phyloP scores from a whole-genome alignment of 2,329 filamentous ascomycete genomes.

The Aspergillus novoparasiticus region DNA sequence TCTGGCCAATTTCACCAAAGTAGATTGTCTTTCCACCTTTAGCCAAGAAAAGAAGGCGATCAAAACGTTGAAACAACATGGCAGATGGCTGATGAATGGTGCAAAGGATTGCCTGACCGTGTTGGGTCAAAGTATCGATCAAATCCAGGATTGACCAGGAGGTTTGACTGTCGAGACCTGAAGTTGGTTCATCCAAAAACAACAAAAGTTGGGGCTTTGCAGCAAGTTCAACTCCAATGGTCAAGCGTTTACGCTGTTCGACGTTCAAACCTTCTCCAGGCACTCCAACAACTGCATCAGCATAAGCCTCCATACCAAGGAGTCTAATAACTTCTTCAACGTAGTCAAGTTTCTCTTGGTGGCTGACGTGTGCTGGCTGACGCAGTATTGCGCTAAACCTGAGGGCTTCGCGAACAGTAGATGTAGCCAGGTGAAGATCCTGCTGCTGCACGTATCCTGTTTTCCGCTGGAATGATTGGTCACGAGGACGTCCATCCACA shows the following conservation, averaged over 20 bases:
- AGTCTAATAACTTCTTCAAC: slow-evolving; percentile 89
- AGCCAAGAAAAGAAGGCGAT: slow-evolving; percentile 64
- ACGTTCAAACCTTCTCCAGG: slow-evolving; percentile 75
- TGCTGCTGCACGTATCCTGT: slow-evolving; percentile 91
- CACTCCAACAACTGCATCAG: slow-evolving; percentile 86
- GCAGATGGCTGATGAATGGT: slow-evolving; percentile 92
- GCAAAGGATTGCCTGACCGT: slow-evolving; percentile 89
- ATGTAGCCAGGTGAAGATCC: slow-evolving; percentile 80
- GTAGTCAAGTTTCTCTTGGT: slow-evolving; percentile 78
- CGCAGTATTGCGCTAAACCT: slow-evolving; percentile 84
- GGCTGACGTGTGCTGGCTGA: slow-evolving; percentile 72
- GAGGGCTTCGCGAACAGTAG: slow-evolving; percentile 84
- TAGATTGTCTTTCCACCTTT: slow-evolving; percentile 68
- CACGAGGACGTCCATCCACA: slow-evolving; percentile 71
- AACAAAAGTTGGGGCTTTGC: slow-evolving; percentile 86
- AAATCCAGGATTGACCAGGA: slow-evolving; percentile 88
- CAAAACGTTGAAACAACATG: slow-evolving; percentile 50
- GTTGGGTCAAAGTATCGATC: slow-evolving; percentile 83
- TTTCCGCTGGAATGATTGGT: slow-evolving; percentile 83
- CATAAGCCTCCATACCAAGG: slow-evolving; percentile 87
- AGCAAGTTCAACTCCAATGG: slow-evolving; percentile 90
- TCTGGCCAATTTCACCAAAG: slow-evolving; percentile 65
- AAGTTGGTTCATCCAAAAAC: slow-evolving; percentile 93
- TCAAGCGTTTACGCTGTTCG: slow-evolving; percentile 73
- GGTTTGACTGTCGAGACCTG: slow-evolving; percentile 87